Percentiles rank a stretch among this genome's conserved stretches.
phyloP scores from a whole-genome alignment of 2,329 filamentous ascomycete species.

The Stachybotrys chartarum region DNA sequence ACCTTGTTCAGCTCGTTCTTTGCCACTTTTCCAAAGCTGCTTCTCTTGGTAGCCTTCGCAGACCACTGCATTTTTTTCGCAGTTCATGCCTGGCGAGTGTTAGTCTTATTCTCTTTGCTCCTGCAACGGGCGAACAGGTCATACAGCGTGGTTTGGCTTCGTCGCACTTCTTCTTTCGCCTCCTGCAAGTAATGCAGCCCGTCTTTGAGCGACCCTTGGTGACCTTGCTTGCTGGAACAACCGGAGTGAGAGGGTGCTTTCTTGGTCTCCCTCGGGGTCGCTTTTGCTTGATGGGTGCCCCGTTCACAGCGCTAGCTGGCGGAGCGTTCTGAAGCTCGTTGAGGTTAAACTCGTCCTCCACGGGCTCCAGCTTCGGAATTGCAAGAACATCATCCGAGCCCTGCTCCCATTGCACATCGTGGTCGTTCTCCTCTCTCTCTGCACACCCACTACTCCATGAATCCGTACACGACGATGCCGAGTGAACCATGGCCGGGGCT shows the following conservation, averaged over 20 bases:
- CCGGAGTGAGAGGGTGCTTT: conserved; percentile 65
- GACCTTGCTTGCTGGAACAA: conserved; percentile 55
- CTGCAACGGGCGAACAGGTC: conserved; percentile 2
- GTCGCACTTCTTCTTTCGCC: conserved; percentile 67
- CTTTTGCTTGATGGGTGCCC: conserved; percentile 40
- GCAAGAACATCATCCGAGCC: conserved; percentile 36
- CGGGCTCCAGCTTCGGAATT: conserved; percentile 49
- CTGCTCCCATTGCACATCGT: conserved; percentile 40
- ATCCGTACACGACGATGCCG: conserved; percentile 37
- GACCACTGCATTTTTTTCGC: conserved; percentile 86
- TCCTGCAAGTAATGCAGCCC: conserved; percentile 60
- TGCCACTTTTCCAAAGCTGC: conserved; percentile 81
- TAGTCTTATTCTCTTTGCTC: conserved; percentile 8
- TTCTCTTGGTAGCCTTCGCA: conserved; percentile 88
- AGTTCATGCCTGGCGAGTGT: conserved; percentile 61
- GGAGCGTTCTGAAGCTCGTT: conserved; percentile 41
- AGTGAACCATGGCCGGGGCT: conserved; percentile 35
- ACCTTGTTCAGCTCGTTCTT: conserved; percentile 66
- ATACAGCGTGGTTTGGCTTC: conserved; percentile 60
- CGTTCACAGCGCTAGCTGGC: conserved; percentile 11
- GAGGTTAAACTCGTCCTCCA: conserved; percentile 49
- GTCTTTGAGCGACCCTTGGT: conserved; percentile 71
- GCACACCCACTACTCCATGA: conserved; percentile 36
- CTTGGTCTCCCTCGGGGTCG: conserved; percentile 72
- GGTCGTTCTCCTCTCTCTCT: conserved; percentile 29